Percentiles rank a stretch among this genome's conserved stretches.
Conservation (phyloP, 2,329 filamentous ascomycete species). For the Karstenula rhodostoma region DNA sequence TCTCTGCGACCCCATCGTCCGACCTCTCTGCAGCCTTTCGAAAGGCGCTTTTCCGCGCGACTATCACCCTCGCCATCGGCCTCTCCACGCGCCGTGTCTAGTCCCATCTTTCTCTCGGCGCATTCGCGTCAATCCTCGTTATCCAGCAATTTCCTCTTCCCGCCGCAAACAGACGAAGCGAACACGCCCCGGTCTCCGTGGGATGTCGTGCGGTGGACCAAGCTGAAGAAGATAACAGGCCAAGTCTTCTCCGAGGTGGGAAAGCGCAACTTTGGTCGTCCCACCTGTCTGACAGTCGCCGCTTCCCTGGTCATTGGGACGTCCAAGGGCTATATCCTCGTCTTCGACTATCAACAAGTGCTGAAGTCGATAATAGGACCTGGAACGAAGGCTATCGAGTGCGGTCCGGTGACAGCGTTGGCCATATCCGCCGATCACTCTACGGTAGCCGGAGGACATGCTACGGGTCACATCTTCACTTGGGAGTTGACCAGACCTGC, state of each 20-base stretch:
- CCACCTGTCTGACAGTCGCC: constrained; percentile 88
- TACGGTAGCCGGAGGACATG: constrained; percentile 89
- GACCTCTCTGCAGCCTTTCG: constrained; percentile 89
- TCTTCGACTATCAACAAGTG: constrained; percentile 98
- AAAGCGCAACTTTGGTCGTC: constrained; percentile 88
- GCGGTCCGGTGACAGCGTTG: constrained; percentile 83
- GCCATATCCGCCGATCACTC: constrained; percentile 94
- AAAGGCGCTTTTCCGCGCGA: constrained; percentile 90
- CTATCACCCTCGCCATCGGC: constrained; percentile 69
- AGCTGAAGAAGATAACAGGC: constrained; percentile 84
- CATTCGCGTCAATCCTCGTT: constrained; percentile 85
- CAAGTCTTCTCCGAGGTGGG: constrained; percentile 93
- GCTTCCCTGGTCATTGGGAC: constrained; percentile 91
- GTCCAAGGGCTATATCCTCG: constrained; percentile 89
- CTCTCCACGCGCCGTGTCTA: constrained; percentile 71
- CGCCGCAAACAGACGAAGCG: constrained; percentile 64
- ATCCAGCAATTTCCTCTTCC: constrained; percentile 71
- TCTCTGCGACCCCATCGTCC: constrained; percentile 77
- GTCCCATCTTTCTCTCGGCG: constrained; percentile 77
- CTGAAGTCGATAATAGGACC: constrained; percentile 93
- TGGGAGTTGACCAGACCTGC: constrained; percentile 90
- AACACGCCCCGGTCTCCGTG: constrained; percentile 83
- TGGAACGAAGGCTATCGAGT: constrained; percentile 93
- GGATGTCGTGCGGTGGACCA: constrained; percentile 98
- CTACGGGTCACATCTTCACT: constrained; percentile 90